phyloP scores from a whole-genome alignment of 2,329 filamentous ascomycete species.

The Alternaria solani region DNA sequence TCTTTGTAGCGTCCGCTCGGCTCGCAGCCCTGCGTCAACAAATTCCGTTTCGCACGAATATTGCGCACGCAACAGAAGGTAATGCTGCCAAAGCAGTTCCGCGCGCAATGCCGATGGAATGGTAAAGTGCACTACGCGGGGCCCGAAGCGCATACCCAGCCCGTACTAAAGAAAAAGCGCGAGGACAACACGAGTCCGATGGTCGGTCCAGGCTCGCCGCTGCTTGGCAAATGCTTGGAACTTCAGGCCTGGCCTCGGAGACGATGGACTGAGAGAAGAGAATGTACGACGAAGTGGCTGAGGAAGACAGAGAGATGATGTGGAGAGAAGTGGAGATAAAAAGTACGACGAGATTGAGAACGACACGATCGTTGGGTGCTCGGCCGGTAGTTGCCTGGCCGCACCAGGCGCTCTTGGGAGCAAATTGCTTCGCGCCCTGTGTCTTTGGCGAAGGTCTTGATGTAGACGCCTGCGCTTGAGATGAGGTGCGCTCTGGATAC shows the following conservation, averaged over 20 bases:
- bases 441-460: not conserved
- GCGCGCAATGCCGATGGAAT: slow-evolving; percentile 57
- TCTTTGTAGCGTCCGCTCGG: not conserved
- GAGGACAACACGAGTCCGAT: slow-evolving; percentile 45
- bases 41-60: slow-evolving; percentile 60
- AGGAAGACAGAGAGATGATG: not conserved
- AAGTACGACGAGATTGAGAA: not conserved
- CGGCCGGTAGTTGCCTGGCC: not conserved
- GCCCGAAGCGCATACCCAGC: slow-evolving; percentile 17
- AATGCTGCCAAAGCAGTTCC: slow-evolving; percentile 60
- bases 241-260: slow-evolving; percentile 52
- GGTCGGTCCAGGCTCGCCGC: slow-evolving; percentile 56
- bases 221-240: slow-evolving; percentile 55
- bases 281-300: not conserved
- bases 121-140: slow-evolving; percentile 37
- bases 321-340: not conserved
- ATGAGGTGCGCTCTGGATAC: not conserved
- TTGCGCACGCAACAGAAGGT: slow-evolving; percentile 64
- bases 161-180: slow-evolving; percentile 51
- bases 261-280: not conserved
- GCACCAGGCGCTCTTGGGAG: not conserved
- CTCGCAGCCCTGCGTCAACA: slow-evolving; percentile 60
- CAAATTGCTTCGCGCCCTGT: not conserved
- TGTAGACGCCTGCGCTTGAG: not conserved
- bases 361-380: not conserved